Conservation (phyloP, 768 basidiomycete genomes). For the Rhodocollybia butyracea region DNA sequence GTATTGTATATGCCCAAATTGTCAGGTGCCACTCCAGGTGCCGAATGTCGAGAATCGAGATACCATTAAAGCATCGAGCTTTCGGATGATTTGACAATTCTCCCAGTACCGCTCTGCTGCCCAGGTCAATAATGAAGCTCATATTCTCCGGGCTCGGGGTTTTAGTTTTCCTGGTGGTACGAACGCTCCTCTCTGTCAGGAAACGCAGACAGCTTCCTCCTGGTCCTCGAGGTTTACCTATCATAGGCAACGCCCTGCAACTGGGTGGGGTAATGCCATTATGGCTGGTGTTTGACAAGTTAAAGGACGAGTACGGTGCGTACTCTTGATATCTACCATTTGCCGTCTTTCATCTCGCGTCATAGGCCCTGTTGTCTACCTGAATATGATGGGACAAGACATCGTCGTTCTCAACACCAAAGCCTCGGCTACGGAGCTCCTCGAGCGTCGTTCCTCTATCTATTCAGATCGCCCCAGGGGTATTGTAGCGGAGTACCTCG, state of each 20-base stretch:
- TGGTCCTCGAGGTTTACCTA: not conserved
- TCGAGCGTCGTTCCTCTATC: not conserved
- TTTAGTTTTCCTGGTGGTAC: too few relatives aligned
- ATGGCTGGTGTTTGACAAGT: not conserved
- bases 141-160: too few relatives aligned
- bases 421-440: not conserved
- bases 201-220: not conserved
- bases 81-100: too few relatives aligned
- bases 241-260: not conserved
- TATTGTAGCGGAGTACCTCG: not conserved
- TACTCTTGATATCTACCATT: too few relatives aligned
- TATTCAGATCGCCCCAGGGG: conserved; percentile 1
- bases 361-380: not conserved
- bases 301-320: not conserved
- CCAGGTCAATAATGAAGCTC: too few relatives aligned
- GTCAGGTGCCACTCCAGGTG: too few relatives aligned
- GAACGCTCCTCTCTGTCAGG: too few relatives aligned
- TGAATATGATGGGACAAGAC: not conserved
- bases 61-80: too few relatives aligned
- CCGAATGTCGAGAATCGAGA: too few relatives aligned
- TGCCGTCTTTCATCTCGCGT: not conserved
- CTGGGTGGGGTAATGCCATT: not conserved
- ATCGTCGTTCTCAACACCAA: not conserved
- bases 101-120: too few relatives aligned
- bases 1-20: too few relatives aligned